phyloP scores from a whole-genome alignment of 164 flowering plant genomes.

The Chimonanthus praecox region DNA sequence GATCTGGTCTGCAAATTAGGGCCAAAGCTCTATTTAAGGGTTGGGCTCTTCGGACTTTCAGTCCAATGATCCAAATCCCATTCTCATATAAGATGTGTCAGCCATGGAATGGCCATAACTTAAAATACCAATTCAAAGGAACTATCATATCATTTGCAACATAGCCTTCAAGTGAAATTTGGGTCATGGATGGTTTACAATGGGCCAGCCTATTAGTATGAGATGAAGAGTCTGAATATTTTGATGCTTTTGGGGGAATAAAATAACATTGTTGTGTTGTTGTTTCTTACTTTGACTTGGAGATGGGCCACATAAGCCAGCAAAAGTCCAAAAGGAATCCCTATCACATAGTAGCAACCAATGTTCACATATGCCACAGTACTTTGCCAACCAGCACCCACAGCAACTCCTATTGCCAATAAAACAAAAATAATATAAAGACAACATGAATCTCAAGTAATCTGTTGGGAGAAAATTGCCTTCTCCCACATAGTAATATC shows the following conservation, averaged over 20 bases:
- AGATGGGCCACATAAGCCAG: constrained; percentile 33
- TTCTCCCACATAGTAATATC: too few species aligned
- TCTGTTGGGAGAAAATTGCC: neutral
- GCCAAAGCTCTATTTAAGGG: too few species aligned
- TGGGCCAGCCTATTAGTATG: neutral
- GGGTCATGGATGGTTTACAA: neutral
- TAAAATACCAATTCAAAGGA: too few species aligned
- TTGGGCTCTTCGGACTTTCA: too few species aligned
- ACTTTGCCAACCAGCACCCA: constrained; percentile 42
- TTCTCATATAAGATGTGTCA: too few species aligned
- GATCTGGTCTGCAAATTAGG: too few species aligned
- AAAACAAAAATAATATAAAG: neutral
- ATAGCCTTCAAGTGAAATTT: neutral
- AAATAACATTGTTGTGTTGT: neutral
- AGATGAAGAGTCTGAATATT: neutral
- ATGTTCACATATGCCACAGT: constrained; percentile 37
- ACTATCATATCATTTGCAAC: neutral
- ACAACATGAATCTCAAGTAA: neutral
- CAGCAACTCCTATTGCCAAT: constrained; percentile 29
- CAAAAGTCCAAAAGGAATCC: constrained; percentile 39
- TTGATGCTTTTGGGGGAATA: neutral
- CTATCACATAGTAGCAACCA: constrained; percentile 39
- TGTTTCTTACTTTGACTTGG: constrained; percentile 28
- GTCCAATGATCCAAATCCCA: too few species aligned
- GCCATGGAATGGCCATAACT: too few species aligned